A percentile compares a stretch with the other conserved stretches of the same genome.
Conservation (phyloP, 2,329 filamentous ascomycete species). For the Alternaria brassicae region DNA sequence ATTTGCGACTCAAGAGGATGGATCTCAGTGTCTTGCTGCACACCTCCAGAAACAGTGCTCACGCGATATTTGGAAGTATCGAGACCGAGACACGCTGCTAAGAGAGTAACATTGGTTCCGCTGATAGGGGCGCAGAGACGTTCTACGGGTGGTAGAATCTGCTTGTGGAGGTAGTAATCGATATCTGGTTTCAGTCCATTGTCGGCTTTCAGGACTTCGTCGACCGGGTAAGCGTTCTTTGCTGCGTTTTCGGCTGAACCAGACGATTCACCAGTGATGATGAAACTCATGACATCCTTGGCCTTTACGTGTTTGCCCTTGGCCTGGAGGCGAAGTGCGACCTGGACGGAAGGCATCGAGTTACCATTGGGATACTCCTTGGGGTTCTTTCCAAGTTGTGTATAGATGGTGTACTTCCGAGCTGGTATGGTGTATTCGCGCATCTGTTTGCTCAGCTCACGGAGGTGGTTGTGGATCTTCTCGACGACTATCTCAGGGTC, state of each 20-base stretch:
- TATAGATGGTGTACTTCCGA: conserved; percentile 96
- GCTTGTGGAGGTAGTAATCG: conserved; percentile 98
- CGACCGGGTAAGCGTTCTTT: conserved; percentile 86
- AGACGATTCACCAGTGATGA: conserved; percentile 77
- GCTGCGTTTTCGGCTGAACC: conserved; percentile 73
- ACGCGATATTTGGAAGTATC: conserved; percentile 87
- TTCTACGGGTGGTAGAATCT: conserved; percentile 97
- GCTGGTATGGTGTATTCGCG: conserved; percentile 75
- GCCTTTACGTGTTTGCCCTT: conserved; percentile 87
- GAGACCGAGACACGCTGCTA: conserved; percentile 92
- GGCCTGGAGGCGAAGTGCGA: conserved; percentile 85
- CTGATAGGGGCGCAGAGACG: conserved; percentile 95
- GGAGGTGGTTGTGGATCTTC: conserved; percentile 91
- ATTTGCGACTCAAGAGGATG: conserved; percentile 94
- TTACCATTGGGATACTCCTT: conserved; percentile 93
- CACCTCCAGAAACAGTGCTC: conserved; percentile 63
- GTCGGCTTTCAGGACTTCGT: conserved; percentile 81
- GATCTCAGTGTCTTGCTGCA: conserved; percentile 60
- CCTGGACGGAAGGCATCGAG: conserved; percentile 96
- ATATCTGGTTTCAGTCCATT: conserved; percentile 82
- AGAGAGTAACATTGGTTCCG: conserved; percentile 86
- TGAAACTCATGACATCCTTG: conserved; percentile 95
- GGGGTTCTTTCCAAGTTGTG: conserved; percentile 92
- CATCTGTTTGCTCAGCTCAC: conserved; percentile 86
- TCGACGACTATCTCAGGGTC: conserved; percentile 87